Conservation (phyloP, 495 filamentous ascomycete species). For the Darksidea phi region DNA sequence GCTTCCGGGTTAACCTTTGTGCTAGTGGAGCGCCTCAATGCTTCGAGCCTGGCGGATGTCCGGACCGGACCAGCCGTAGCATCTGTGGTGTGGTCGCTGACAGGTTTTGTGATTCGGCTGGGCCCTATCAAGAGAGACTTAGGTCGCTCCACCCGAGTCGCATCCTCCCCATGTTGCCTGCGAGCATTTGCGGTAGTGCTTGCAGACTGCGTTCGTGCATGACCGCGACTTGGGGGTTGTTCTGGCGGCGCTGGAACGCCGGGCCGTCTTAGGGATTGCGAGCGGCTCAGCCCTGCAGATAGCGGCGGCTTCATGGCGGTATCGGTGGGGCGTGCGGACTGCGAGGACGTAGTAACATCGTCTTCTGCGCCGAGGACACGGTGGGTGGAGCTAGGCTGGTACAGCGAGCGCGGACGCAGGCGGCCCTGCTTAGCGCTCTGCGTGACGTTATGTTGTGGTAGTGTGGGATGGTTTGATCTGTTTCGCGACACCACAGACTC, state of each 20-base stretch:
- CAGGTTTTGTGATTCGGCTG: not conserved
- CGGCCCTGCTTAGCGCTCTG: conserved; percentile 2
- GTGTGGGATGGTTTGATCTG: not conserved
- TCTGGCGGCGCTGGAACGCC: conserved; percentile 5
- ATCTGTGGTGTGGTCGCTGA: conserved; percentile 4
- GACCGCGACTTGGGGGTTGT: conserved; percentile 4
- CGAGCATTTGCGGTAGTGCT: conserved; percentile 2
- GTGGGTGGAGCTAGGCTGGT: conserved; percentile 11
- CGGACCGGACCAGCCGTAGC: not conserved
- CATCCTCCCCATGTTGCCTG: not conserved
- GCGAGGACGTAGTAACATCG: not conserved
- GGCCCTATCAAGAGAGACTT: conserved; percentile 12
- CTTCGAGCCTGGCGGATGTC: conserved; percentile 13
- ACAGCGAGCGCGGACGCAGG: conserved; percentile 25
- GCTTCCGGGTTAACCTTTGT: conserved; percentile 18
- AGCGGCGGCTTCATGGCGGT: conserved; percentile 3
- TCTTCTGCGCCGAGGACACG: not conserved
- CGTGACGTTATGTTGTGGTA: not conserved
- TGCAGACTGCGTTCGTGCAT: conserved; percentile 25
- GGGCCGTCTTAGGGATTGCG: conserved; percentile 30
- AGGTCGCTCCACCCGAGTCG: conserved; percentile 1
- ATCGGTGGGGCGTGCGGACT: not conserved
- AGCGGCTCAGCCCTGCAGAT: conserved; percentile 15
- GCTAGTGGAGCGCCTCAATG: conserved; percentile 21
- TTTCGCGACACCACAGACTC: not conserved